Evolutionary conservation across 1,284 basidiomycete genomes (phyloP).

Genomic region (Sutorius eximius): DNA sequence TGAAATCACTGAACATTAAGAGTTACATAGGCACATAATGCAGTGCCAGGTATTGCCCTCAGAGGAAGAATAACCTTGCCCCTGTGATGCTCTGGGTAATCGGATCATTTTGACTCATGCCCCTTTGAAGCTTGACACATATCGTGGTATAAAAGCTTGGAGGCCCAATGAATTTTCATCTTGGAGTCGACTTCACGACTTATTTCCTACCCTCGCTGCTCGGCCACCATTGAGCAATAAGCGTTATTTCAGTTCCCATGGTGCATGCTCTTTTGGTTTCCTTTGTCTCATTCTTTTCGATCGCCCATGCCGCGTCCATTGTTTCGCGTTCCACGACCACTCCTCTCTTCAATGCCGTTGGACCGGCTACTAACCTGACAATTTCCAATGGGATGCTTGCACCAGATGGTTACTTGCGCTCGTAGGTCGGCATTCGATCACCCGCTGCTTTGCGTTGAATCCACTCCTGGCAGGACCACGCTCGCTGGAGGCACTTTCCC

Average conservation of each 20-base stretch:
- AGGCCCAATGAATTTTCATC: background rate
- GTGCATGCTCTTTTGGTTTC: slow-evolving; percentile 14
- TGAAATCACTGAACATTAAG: background rate
- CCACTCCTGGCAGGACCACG: slow-evolving; percentile 19
- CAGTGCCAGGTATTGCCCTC: background rate
- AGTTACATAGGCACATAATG: background rate
- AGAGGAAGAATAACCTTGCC: background rate
- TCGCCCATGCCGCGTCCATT: slow-evolving; percentile 19
- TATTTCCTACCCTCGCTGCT: background rate
- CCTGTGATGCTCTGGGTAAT: too few relatives aligned
- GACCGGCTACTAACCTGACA: slow-evolving; percentile 32
- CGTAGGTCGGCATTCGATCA: slow-evolving; percentile 24
- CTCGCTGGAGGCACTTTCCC: slow-evolving; percentile 38
- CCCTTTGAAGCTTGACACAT: background rate
- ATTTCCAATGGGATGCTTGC: slow-evolving; percentile 38
- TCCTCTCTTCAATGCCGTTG: slow-evolving; percentile 19
- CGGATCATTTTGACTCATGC: background rate
- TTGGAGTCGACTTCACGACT: too few relatives aligned
- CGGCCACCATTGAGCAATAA: background rate
- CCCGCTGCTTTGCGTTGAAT: background rate
- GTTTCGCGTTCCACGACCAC: slow-evolving; percentile 11
- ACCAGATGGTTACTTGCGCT: slow-evolving; percentile 44
- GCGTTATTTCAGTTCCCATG: background rate
- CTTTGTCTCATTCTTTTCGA: slow-evolving; percentile 6
- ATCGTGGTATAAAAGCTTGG: slow-evolving; percentile 6